Conservation (phyloP, 108 stramenopile species). For the Chaetoceros tenuissimus region DNA sequence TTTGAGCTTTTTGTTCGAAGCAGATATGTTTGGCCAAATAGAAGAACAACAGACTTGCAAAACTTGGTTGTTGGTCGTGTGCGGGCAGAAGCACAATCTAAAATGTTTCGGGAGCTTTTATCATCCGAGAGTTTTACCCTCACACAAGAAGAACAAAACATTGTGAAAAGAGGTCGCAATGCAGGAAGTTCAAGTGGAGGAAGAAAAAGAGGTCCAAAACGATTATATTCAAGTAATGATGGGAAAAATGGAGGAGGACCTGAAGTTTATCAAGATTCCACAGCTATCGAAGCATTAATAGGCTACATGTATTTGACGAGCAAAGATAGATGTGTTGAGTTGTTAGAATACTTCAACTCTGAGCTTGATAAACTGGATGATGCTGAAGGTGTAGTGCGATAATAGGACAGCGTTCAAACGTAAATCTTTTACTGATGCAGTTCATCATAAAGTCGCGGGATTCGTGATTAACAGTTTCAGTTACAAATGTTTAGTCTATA, state of each 20-base stretch:
- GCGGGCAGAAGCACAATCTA: conserved; percentile 73
- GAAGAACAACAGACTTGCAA: conserved; percentile 67
- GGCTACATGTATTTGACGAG: conserved; percentile 71
- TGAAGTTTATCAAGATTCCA: conserved; percentile 73
- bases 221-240: conserved; percentile 5
- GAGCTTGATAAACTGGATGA: not conserved
- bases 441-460: too few species aligned
- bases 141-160: conserved; percentile 40
- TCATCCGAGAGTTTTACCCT: conserved; percentile 30
- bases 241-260: conserved; percentile 32
- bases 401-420: too few species aligned
- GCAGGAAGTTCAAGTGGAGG: conserved; percentile 29
- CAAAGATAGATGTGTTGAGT: conserved; percentile 41
- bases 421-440: too few species aligned
- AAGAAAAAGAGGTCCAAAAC: conserved; percentile 13
- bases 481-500: too few species aligned
- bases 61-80: conserved; percentile 54
- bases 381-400: not conserved
- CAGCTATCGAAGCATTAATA: conserved; percentile 74
- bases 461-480: too few species aligned
- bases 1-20: conserved; percentile 75
- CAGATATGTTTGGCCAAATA: conserved; percentile 66
- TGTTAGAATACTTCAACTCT: conserved; percentile 41
- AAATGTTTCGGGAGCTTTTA: conserved; percentile 42
- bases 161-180: conserved; percentile 73